Base-by-base conservation (phyloP, 768 basidiomycete species). In the Hortiboletus flavorubellus region DNA sequence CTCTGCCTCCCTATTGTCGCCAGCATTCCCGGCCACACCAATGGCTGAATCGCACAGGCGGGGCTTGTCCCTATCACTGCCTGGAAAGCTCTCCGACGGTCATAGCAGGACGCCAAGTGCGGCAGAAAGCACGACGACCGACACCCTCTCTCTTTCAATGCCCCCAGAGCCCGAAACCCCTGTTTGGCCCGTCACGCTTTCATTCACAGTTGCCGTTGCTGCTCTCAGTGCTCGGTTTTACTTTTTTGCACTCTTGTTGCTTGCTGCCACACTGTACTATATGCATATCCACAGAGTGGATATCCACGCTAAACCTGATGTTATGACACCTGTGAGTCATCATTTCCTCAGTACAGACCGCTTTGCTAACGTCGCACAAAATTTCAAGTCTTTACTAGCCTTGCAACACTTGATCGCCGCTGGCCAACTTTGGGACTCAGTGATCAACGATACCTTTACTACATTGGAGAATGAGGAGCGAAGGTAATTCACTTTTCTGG, bases 1-100 rank as follows among this genome's bases (percentile, higher is more conserved):
- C 55, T 89, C 89, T 4, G 91, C 89, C 3, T 83, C 88, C 8
- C 75, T 91, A 9, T 77, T 91, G n/a, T 81, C 87, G 4, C 68
- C 82, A 3, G 73, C 81, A 49, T 74, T 85, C 53, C 64, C 83
- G 39, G 60, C 79, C 31, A 71, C 79, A n/a, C 62, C 59, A 60
- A 68, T 59, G 46, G 42, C 49, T 43, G 71, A 60, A 53, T 63
- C 54, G 14, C 69, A 60, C 44, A 70, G 76, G 38, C 66, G 71
- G 41, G 62, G 72, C 51, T 53, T 62, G 49, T 68, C 73, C 26
- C 69, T 71, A n/a, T 65, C 73, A 7, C 64, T 83, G 54, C 81
- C 83, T 16, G 81, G 83, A 2, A 76, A 76, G 39, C 72, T 84
- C 52, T 48, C 46, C 30, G 15, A 37, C 21, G 46, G 46, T 40